A percentile compares a stretch with the other conserved stretches of the same genome.
phyloP scores from a whole-genome alignment of 2,329 filamentous ascomycete genomes.

The Daldinia sp. region DNA sequence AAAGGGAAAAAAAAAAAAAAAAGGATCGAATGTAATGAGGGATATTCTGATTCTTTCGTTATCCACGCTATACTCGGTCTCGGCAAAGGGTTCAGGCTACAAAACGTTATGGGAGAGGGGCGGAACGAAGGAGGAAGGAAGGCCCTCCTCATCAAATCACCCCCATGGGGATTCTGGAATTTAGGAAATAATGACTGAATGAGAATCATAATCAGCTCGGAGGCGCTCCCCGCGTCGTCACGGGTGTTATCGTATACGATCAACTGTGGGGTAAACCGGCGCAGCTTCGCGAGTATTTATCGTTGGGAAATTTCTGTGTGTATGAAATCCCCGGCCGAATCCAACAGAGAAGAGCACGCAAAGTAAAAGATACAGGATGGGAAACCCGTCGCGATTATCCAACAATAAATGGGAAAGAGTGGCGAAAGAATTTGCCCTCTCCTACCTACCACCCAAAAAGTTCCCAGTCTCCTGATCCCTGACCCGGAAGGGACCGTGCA shows the following conservation, averaged over 20 bases:
- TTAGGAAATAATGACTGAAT: not conserved
- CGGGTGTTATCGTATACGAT: not conserved
- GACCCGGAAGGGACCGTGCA: not conserved
- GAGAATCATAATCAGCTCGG: not conserved
- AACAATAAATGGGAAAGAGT: not conserved
- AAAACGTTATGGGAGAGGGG: not conserved
- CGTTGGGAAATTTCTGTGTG: too few relatives aligned
- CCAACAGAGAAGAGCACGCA: too few relatives aligned
- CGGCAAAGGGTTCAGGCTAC: not conserved
- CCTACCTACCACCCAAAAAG: not conserved
- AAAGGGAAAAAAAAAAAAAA: not conserved
- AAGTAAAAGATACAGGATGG: too few relatives aligned
- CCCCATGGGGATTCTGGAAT: not conserved
- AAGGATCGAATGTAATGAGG: not conserved
- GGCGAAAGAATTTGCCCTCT: not conserved
- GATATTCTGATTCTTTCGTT: not conserved
- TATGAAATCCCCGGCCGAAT: too few relatives aligned
- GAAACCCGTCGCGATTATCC: not conserved
- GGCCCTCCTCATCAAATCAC: not conserved
- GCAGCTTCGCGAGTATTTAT: not conserved
- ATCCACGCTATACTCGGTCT: not conserved
- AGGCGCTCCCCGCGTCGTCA: not conserved
- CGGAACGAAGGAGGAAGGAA: not conserved
- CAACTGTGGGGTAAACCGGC: not conserved
- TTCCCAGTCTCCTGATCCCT: not conserved